Base-by-base conservation (phyloP, 2,329 filamentous ascomycete genomes). In the Sarocladium oryzae region DNA sequence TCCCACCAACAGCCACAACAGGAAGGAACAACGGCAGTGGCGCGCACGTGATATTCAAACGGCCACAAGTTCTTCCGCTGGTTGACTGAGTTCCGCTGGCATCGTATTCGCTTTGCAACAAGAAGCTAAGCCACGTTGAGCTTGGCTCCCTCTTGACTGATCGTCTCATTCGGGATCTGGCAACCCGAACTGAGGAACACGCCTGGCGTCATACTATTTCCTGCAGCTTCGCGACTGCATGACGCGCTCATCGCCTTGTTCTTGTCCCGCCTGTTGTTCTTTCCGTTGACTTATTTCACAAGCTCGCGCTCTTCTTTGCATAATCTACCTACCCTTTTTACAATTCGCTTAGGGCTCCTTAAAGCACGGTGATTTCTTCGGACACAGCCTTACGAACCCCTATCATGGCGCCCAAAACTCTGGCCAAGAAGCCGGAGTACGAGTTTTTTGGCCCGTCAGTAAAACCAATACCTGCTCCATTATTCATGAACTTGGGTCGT, bases 371-470 rank as follows among this genome's bases (percentile, higher is more conserved):
- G n/a, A n/a, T n/a, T n/a, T n/a, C n/a, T n/a, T n/a, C n/a, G n/a
- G n/a, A n/a, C n/a, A n/a, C n/a, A 26, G 11, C 40, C 7, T 15
- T 23, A 45, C 26, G n/a, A 20, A 4, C 16, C n/a, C 9, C 43
- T 15, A 33, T 9, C 10, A 48, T 48, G 43, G 43, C 26, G 18
- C 4, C 15, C 26, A 48, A 30, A 33, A 21, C 24, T 48, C 26
- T 26, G n/a, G 18, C 24, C n/a, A 48, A 63, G 54, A 56, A 61
- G 46, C 74, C 74, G 53, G 71, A 71, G 55, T 79, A 78, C 58
- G 74, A 78, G 54, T 78, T 79, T 58, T 67, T 70, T 50, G 76
- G 76, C 54, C 75, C 76, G 76, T 77, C 64, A 61, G 72, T 66
- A 9, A n/a, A n/a, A n/a, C 16, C 4, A 5, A 24, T 16, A 21